Percentiles rank a stretch among this genome's conserved stretches.
Evolutionary conservation across 2,329 filamentous ascomycete species (phyloP).

Genomic region (Phialophora chinensis): DNA sequence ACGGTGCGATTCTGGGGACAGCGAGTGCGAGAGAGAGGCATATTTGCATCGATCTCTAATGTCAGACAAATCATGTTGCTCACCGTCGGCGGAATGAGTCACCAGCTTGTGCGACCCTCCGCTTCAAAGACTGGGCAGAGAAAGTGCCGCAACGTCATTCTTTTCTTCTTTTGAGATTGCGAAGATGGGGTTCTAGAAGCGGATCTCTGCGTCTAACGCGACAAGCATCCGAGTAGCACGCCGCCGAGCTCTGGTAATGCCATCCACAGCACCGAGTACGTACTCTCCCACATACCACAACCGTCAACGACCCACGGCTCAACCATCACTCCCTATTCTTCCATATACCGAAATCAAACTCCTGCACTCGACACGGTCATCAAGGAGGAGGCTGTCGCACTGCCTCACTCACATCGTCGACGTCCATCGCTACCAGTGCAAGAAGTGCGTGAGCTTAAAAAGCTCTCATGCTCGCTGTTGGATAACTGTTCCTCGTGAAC

Average conservation of each 20-base stretch:
- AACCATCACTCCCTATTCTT: slow-evolving; percentile 1
- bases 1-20: background rate
- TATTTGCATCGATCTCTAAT: background rate
- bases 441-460: background rate
- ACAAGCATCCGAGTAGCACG: no score
- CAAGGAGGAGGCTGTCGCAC: background rate
- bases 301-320: slow-evolving; percentile 1
- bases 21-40: no score
- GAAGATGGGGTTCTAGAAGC: background rate
- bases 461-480: slow-evolving; percentile 10
- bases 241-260: background rate
- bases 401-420: background rate
- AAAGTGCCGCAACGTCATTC: background rate
- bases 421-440: no score
- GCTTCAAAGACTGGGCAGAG: background rate
- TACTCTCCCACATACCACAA: slow-evolving; percentile 21
- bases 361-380: background rate
- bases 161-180: no score
- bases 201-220: background rate
- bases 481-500: slow-evolving; percentile 31
- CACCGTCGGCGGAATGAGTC: background rate
- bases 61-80: background rate
- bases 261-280: background rate
- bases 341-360: slow-evolving; percentile 8
- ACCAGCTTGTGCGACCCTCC: no score